Percentiles rank a stretch among this genome's conserved stretches.
Conservation (phyloP, 2,329 filamentous ascomycete genomes). For the Botrytis sinoallii region DNA sequence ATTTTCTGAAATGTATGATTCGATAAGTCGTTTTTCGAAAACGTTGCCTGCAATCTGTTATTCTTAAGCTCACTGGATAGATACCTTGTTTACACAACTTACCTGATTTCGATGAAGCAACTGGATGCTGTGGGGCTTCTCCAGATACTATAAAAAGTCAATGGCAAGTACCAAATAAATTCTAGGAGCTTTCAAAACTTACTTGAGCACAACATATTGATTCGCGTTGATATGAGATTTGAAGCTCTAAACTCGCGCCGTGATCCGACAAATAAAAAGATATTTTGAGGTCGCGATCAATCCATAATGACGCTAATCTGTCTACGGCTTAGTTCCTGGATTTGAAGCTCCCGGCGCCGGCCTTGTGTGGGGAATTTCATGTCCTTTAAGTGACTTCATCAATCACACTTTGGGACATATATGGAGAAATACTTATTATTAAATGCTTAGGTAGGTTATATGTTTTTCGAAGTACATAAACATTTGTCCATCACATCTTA, state of each 20-base stretch:
- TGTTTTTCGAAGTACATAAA: background rate
- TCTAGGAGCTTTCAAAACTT: slow-evolving; percentile 40
- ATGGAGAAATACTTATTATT: background rate
- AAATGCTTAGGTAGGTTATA: background rate
- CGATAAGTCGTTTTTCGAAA: slow-evolving; percentile 92
- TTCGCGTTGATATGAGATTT: slow-evolving; percentile 26
- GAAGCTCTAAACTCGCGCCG: slow-evolving; percentile 29
- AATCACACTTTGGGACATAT: background rate
- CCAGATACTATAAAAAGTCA: slow-evolving; percentile 69
- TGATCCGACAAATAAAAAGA: slow-evolving; percentile 18
- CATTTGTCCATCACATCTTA: background rate
- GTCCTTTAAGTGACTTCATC: slow-evolving; percentile 3
- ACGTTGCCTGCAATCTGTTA: slow-evolving; percentile 62
- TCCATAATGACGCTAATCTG: background rate
- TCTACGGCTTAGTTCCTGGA: background rate
- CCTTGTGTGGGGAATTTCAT: slow-evolving; percentile 10
- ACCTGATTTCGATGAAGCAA: slow-evolving; percentile 94
- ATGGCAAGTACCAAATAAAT: slow-evolving; percentile 28
- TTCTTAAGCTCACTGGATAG: slow-evolving; percentile 23
- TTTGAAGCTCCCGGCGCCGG: slow-evolving; percentile 12
- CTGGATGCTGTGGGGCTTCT: slow-evolving; percentile 90
- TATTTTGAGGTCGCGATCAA: slow-evolving; percentile 21
- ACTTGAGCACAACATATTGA: slow-evolving; percentile 64
- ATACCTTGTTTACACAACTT: slow-evolving; percentile 40
- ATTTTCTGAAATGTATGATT: slow-evolving; percentile 90